Evolutionary conservation across 495 filamentous ascomycete species (phyloP).

Genomic region (Aspergillus avenaceus): DNA sequence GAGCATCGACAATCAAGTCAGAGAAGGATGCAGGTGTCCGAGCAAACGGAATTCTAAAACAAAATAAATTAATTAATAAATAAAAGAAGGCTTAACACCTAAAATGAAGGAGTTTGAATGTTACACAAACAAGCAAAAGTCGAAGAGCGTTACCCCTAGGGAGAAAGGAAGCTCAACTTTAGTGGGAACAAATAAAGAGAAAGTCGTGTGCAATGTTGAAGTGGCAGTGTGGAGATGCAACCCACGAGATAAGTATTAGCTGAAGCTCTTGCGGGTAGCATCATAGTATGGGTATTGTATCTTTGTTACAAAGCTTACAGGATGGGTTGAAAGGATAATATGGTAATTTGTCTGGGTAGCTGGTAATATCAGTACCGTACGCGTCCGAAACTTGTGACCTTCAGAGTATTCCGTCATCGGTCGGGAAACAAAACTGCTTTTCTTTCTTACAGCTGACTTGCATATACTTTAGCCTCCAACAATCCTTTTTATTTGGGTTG

Average conservation of each 20-base stretch:
- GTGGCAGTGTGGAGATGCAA: neutral
- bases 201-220: slow-evolving; percentile 1
- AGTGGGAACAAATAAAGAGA: neutral
- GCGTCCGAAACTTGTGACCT: neutral
- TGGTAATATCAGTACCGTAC: neutral
- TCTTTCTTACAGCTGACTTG: too few relatives aligned
- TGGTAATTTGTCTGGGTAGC: neutral
- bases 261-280: too few relatives aligned
- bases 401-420: neutral
- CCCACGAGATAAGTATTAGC: neutral
- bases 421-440: too few relatives aligned
- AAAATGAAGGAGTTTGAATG: slow-evolving; percentile 6
- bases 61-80: too few relatives aligned
- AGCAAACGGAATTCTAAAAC: slow-evolving; percentile 6
- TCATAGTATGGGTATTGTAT: too few relatives aligned
- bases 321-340: neutral
- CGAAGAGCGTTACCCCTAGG: too few relatives aligned
- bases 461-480: neutral
- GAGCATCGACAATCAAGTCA: slow-evolving; percentile 33
- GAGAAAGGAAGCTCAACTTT: neutral
- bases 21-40: slow-evolving; percentile 19
- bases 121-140: slow-evolving; percentile 9
- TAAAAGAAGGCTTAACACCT: too few relatives aligned
- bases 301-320: too few relatives aligned
- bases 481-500: neutral